Evolutionary conservation across 768 basidiomycete genomes (phyloP).

Genomic region (Hortiboletus flavorubellus): DNA sequence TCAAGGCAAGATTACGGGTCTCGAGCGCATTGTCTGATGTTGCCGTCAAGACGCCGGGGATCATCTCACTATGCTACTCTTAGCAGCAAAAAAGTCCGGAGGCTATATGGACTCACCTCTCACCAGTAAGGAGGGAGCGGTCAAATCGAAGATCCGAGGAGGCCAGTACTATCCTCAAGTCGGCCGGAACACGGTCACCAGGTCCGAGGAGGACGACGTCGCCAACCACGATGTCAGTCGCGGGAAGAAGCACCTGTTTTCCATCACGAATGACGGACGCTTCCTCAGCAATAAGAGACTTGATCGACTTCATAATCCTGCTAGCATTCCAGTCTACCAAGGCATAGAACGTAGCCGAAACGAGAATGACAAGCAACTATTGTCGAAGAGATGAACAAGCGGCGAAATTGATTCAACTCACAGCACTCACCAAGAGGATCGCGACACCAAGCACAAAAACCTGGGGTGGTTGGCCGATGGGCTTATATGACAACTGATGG

Average conservation of each 20-base stretch:
- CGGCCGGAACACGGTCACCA: constrained; percentile 58
- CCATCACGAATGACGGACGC: constrained; percentile 52
- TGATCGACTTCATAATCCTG: constrained; percentile 51
- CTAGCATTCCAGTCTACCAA: constrained; percentile 47
- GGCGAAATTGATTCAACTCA: not conserved
- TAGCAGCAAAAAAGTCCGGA: not conserved
- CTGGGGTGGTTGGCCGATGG: constrained; percentile 42
- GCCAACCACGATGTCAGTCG: constrained; percentile 54
- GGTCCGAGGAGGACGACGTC: constrained; percentile 48
- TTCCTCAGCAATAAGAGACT: constrained; percentile 55
- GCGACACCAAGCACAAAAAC: constrained; percentile 47
- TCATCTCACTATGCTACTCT: constrained; percentile 33
- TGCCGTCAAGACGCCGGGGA: constrained; percentile 40
- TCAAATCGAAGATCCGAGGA: constrained; percentile 51
- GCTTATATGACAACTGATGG: constrained; percentile 46
- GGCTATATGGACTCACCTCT: constrained; percentile 28
- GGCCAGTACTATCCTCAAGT: constrained; percentile 49
- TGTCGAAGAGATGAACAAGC: constrained; percentile 11
- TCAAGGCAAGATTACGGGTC: constrained; percentile 47
- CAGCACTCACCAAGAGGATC: constrained; percentile 38
- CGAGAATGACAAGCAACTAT: constrained; percentile 38
- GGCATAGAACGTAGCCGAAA: constrained; percentile 45
- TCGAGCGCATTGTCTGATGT: constrained; percentile 48
- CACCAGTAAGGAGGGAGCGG: constrained; percentile 48
- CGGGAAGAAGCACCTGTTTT: constrained; percentile 42